Conservation (phyloP, 2,329 filamentous ascomycete species). For the Stagonosporopsis tanaceti region DNA sequence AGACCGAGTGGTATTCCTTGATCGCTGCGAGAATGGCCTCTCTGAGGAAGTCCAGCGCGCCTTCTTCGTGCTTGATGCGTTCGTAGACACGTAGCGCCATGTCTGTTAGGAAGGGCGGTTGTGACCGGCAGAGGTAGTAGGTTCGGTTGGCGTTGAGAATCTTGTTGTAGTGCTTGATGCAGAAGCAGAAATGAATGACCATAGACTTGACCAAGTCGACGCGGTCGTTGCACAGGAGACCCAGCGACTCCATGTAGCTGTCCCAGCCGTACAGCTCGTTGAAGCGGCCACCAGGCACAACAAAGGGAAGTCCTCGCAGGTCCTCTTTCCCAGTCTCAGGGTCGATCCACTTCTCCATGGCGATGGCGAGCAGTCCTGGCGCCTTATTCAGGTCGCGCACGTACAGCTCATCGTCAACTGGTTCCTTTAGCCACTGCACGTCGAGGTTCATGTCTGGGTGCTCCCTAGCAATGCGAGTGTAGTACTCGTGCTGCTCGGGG, state of each 20-base stretch:
- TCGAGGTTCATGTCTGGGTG: conserved; percentile 87
- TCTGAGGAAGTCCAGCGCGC: conserved; percentile 80
- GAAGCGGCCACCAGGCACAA: conserved; percentile 97
- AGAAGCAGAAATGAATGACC: conserved; percentile 97
- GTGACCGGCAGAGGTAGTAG: conserved; percentile 93
- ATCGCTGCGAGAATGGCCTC: conserved; percentile 87
- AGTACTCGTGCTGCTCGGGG: conserved; percentile 90
- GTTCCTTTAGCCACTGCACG: conserved; percentile 77
- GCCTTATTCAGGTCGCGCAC: conserved; percentile 85
- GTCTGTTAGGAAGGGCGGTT: conserved; percentile 96
- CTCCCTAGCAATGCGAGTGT: conserved; percentile 78
- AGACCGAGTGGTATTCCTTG: conserved; percentile 94
- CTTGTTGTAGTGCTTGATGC: conserved; percentile 97
- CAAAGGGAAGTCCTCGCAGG: conserved; percentile 84
- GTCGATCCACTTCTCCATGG: conserved; percentile 78
- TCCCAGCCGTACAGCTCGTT: conserved; percentile 99
- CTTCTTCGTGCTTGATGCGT: conserved; percentile 85
- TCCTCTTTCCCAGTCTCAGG: conserved; percentile 73
- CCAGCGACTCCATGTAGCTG: conserved; percentile 97
- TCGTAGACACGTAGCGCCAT: conserved; percentile 96
- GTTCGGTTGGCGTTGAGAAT: conserved; percentile 96
- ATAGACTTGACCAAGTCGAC: conserved; percentile 90
- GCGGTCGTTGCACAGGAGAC: conserved; percentile 83
- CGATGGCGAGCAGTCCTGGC: conserved; percentile 88
- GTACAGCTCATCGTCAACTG: conserved; percentile 78